Base-by-base conservation (phyloP, 208 protist species). In the Lotmaria passim region DNA sequence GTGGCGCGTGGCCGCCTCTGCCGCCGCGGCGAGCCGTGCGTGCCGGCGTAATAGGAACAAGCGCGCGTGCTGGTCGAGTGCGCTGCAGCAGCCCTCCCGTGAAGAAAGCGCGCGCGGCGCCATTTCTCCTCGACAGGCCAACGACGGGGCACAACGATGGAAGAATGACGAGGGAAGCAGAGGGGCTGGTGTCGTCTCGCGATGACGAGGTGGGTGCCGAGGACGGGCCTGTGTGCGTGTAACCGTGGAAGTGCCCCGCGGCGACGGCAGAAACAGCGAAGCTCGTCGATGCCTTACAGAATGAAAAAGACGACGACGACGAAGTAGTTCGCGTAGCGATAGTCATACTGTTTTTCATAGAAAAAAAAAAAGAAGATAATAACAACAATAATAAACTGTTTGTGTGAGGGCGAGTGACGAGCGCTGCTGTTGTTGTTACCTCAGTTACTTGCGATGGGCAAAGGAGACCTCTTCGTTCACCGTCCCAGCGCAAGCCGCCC, bases 341-440 rank as follows among this genome's bases (percentile, higher is more conserved):
- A n/a, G n/a, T n/a, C n/a, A n/a, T n/a, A n/a, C n/a, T n/a, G n/a
- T n/a, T n/a, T n/a, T n/a, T n/a, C n/a, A n/a, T n/a, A n/a, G n/a
- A 56, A 24, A 60, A 63, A 60, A 64, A 62, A 65, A 63, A 51
- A 73, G 64, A 53, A 53, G 56, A 65, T 67, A 34, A 67, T 47
- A 47, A 26, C 55, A 41, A 64, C 52, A 71, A 41, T 7, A 41
- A 41, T 15, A 41, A 14, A 7, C 38, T 41, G 38, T 14, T 14
- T 41, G 38, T 41, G 38, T 41, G 14, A 14, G 38, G 38, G 7
- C 14, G 7, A 15, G 38, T 7, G 10, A 41, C 38, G 14, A 14
- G 38, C 14, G 38, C 14, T 41, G 38, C 38, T 41, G n/a, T n/a
- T n/a, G n/a, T n/a, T n/a, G n/a, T n/a, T n/a, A n/a, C n/a, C n/a